Evolutionary conservation across 371 early-diverging fungal genomes (phyloP), one percentile per base, ranked within the genome.

Genomic region (Racocetra persica): DNA sequence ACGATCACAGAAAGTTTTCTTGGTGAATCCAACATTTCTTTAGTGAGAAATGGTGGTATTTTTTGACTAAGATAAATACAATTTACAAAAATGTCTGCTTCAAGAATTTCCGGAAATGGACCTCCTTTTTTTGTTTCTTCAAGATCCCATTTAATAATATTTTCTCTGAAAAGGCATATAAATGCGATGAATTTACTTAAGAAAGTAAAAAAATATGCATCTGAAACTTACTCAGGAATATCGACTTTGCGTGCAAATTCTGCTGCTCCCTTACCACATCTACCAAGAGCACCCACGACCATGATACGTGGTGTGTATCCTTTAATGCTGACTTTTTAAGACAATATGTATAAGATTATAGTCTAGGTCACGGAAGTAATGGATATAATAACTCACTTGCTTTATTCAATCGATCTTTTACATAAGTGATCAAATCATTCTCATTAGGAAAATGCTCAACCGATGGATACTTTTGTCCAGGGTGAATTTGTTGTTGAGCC

Each of bases 251-350:
- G 90, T 41, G 94, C 94, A 82, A 96, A 93, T 80, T 96, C 96
- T 70, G 87, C 85, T 22, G 99, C 97, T 63, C 99, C 99, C 36
- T 87, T 85, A 77, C 99, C 99, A 86, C 99, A 98, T 54, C 99
- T 94, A 71, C 99, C 99, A 62, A 96, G 85, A 51, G 99, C 99
- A 57, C 99, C 99, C 94, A 98, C 97, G 5, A 98, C 97, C 95
- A 98, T 95, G 22, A 98, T 91, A 81, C 88, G 89, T 67, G 98
- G 98, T 55, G 81, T 81, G 66, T 89, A 83, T 67, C 94, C 93
- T 74, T 51, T 36, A 59, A 82, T 16, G 41, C 83, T 84, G 26
- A 82, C 83, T 82, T 66, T 45, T 41, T 45, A 10, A 10, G 45
- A 10, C 45, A 45, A 45, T 45, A 45, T 45, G 10, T 45, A 45